Evolutionary conservation across 2,329 filamentous ascomycete genomes (phyloP).

Genomic region (Sporothrix inflata): DNA sequence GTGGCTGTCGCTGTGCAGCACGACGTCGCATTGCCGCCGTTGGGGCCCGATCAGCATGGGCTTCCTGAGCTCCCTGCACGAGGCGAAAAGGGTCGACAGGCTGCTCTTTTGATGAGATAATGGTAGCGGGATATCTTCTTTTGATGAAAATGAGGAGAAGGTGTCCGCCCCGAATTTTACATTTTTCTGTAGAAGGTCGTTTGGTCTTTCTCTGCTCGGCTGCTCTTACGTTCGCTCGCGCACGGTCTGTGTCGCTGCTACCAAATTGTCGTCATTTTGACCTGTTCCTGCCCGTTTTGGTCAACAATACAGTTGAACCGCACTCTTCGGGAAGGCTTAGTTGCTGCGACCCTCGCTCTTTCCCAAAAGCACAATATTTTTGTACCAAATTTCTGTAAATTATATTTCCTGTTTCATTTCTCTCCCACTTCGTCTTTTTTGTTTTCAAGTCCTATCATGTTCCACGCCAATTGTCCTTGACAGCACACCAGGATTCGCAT

Average conservation of each 20-base stretch:
- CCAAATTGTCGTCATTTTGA: background rate
- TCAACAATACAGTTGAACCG: background rate
- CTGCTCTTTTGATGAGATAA: background rate
- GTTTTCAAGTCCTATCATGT: background rate
- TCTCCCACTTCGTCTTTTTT: background rate
- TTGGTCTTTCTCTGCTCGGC: background rate
- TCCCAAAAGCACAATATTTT: background rate
- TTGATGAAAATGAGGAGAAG: background rate
- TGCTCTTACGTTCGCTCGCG: background rate
- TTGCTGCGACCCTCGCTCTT: background rate
- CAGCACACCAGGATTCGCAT: background rate
- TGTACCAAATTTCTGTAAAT: too few relatives aligned
- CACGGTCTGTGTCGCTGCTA: background rate
- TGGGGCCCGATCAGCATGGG: background rate
- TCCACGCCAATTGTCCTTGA: background rate
- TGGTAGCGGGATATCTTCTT: too few relatives aligned
- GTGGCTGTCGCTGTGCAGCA: conserved; percentile 5
- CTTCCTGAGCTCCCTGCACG: background rate
- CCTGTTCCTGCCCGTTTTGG: background rate
- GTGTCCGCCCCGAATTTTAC: background rate
- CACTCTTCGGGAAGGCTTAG: background rate
- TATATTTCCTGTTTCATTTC: background rate
- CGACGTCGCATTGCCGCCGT: background rate
- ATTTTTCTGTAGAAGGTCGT: background rate
- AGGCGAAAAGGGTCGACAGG: background rate